A percentile compares a stretch with the other conserved stretches of the same genome.
phyloP scores from a whole-genome alignment of 345 rosid species.

The Ricinus communis region DNA sequence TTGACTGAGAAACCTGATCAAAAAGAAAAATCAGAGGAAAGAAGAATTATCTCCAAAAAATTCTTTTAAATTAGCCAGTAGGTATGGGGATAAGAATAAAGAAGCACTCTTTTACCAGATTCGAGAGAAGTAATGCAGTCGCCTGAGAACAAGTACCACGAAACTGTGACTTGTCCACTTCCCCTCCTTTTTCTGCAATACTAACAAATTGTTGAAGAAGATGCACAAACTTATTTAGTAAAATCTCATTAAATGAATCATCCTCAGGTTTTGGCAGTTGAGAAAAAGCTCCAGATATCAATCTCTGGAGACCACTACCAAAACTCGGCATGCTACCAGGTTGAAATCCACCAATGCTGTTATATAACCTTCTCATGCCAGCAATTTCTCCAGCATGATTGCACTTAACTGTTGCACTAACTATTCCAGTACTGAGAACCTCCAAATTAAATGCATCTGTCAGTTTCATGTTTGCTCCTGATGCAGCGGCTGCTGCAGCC shows the following conservation, averaged over 20 bases:
- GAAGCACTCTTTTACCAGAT: constrained; percentile 61
- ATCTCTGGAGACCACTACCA: constrained; percentile 72
- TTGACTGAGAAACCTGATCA: constrained; percentile 65
- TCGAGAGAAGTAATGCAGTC: constrained; percentile 89
- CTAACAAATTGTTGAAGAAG: constrained; percentile 95
- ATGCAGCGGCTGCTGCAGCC: constrained; percentile 99
- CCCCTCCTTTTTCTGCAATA: constrained; percentile 84
- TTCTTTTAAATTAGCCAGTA: neutral
- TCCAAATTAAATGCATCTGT: constrained; percentile 89
- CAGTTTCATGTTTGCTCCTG: constrained; percentile 86
- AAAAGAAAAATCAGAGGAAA: constrained; percentile 21
- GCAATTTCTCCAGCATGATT: constrained; percentile 99
- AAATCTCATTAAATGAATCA: constrained; percentile 86
- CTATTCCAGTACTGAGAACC: constrained; percentile 92
- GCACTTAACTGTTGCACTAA: constrained; percentile 94
- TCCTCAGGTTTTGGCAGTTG: constrained; percentile 65
- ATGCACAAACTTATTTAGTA: constrained; percentile 76
- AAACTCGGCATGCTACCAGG: constrained; percentile 51
- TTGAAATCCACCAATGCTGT: constrained; percentile 94
- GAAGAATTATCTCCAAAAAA: constrained; percentile 20
- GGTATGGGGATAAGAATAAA: neutral
- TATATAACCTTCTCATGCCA: constrained; percentile 96
- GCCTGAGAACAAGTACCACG: constrained; percentile 94
- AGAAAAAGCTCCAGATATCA: constrained; percentile 89
- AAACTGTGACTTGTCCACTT: constrained; percentile 82